Conservation (phyloP, 768 basidiomycete species). For the Leccinum broughii region DNA sequence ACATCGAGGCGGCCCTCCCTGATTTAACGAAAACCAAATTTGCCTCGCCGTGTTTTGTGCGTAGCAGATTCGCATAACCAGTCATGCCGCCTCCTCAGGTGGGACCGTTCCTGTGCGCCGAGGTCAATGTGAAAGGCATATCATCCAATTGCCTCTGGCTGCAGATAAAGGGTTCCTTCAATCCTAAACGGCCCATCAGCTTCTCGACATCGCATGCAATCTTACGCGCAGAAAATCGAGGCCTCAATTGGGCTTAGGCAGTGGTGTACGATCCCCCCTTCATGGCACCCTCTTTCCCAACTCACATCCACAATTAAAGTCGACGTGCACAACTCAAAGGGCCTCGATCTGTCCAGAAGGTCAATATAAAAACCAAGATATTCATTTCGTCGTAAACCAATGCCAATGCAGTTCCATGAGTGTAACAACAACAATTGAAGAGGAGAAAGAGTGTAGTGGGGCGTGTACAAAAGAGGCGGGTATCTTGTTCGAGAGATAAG, state of each 20-base stretch:
- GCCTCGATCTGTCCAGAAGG: not conserved
- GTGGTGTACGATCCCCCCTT: not conserved
- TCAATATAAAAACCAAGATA: constrained; percentile 8
- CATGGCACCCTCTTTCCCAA: not conserved
- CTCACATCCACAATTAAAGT: not conserved
- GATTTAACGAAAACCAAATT: too few species aligned
- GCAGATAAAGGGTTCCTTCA: not conserved
- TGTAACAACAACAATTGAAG: not conserved
- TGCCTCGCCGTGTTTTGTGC: not conserved
- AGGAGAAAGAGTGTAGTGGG: not conserved
- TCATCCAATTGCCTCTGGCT: not conserved
- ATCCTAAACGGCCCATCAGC: not conserved
- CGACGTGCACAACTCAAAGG: not conserved
- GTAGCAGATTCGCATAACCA: not conserved
- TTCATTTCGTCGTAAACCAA: constrained; percentile 2
- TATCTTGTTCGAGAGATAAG: constrained; percentile 20
- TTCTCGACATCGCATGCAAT: not conserved
- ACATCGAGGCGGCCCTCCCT: too few species aligned
- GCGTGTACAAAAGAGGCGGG: constrained; percentile 11
- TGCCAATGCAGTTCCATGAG: constrained; percentile 2
- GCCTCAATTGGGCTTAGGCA: not conserved
- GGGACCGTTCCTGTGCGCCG: not conserved
- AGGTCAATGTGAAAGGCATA: not conserved
- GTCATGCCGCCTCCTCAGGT: not conserved
- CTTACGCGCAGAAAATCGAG: not conserved